A percentile compares a stretch with the other conserved stretches of the same genome.
Evolutionary conservation across 1,284 basidiomycete genomes (phyloP).

Genomic region (Ganoderma sp.): DNA sequence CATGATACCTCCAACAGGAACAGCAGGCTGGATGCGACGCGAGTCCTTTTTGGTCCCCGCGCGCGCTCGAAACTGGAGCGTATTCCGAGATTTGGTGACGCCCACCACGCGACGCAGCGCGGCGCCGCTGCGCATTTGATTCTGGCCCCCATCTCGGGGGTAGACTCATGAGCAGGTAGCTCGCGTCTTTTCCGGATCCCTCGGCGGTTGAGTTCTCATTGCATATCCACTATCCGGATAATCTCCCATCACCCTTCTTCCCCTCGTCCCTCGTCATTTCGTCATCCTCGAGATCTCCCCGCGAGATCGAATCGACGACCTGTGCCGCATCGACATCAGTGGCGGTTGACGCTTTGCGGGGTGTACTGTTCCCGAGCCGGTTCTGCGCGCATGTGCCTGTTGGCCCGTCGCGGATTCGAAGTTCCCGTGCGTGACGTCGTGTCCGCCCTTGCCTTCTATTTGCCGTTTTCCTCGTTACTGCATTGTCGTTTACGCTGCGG

Average conservation of each 20-base stretch:
- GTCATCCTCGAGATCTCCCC: not conserved
- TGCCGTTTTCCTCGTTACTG: not conserved
- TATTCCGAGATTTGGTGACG: slow-evolving; percentile 14
- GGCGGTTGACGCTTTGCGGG: slow-evolving; percentile 5
- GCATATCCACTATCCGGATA: not conserved
- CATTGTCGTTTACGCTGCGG: slow-evolving; percentile 2
- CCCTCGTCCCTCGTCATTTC: not conserved
- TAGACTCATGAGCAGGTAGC: not conserved
- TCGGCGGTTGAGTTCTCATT: not conserved
- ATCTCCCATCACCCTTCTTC: not conserved
- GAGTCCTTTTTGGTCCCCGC: slow-evolving; percentile 12
- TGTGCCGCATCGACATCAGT: slow-evolving; percentile 4
- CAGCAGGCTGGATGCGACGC: slow-evolving; percentile 14
- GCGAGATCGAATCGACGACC: not conserved
- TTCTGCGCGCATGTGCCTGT: not conserved
- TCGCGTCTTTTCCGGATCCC: not conserved
- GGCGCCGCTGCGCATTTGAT: slow-evolving; percentile 20
- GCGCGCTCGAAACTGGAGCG: slow-evolving; percentile 9
- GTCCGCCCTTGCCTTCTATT: not conserved
- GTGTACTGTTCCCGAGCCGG: slow-evolving; percentile 5
- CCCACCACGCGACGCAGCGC: slow-evolving; percentile 6
- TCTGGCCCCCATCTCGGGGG: slow-evolving; percentile 14
- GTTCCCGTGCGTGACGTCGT: slow-evolving; percentile 1
- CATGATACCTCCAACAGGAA: slow-evolving; percentile 16
- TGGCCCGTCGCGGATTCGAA: not conserved